A percentile compares a stretch with the other conserved stretches of the same genome.
These are phyloP conservation scores for Vairimorpha apis DNA, from an alignment of 371 early-diverging fungal genomes.

Conservation along the genomic window DNA sequence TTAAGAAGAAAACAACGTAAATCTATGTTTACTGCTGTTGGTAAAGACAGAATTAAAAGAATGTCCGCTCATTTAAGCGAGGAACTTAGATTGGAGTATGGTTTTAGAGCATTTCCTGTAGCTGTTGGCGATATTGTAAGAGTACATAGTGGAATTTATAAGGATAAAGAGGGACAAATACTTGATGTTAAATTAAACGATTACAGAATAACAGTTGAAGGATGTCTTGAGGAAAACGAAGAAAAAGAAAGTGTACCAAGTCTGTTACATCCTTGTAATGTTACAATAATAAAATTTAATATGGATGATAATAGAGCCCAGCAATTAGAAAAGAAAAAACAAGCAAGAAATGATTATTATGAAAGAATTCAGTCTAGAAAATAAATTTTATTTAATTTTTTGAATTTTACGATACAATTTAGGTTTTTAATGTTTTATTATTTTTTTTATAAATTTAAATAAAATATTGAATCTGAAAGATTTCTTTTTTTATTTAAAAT, in stretches of 20 bases:
- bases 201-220: constrained; percentile 59
- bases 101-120: constrained; percentile 58
- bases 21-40: constrained; percentile 55
- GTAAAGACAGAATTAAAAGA: constrained; percentile 50
- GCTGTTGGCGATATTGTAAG: constrained; percentile 57
- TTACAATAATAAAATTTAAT: constrained; percentile 55
- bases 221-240: constrained; percentile 52
- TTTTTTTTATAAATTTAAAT: no score
- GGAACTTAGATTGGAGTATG: constrained; percentile 56
- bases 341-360: constrained; percentile 12
- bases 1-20: constrained; percentile 63
- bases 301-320: constrained; percentile 56
- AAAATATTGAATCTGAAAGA: no score
- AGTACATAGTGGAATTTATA: constrained; percentile 56
- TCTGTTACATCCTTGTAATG: constrained; percentile 57
- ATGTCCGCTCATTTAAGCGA: constrained; percentile 58
- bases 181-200: constrained; percentile 48
- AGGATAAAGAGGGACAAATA: constrained; percentile 58
- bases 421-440: no score
- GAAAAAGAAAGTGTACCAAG: constrained; percentile 28
- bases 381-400: no score
- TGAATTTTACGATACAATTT: no score
- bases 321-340: constrained; percentile 52
- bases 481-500: no score
- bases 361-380: constrained; percentile 25